phyloP scores from a whole-genome alignment of 2,329 filamentous ascomycete genomes.

The Tolypocladium cylindrosporum region DNA sequence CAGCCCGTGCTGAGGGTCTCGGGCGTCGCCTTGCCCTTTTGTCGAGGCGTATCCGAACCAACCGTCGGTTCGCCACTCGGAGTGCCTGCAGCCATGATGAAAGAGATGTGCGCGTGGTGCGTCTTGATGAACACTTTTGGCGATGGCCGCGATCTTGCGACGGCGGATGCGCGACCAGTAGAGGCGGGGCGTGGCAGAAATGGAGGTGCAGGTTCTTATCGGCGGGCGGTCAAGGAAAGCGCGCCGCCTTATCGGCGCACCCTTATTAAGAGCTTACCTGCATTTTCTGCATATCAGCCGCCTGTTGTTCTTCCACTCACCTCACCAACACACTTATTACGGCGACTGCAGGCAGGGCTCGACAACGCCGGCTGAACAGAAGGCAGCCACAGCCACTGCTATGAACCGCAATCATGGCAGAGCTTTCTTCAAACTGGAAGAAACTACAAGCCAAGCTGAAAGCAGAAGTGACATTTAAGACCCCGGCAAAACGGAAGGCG shows the following conservation, averaged over 20 bases:
- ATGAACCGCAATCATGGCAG: conserved; percentile 20
- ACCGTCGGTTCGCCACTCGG: conserved; percentile 42
- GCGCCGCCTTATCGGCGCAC: background rate
- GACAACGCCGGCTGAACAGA: background rate
- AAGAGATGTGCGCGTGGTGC: conserved; percentile 7
- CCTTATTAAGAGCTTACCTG: background rate
- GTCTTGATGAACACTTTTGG: conserved; percentile 13
- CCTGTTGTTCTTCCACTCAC: background rate
- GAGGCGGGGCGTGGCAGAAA: background rate
- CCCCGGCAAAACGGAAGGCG: conserved; percentile 33
- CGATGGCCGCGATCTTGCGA: background rate
- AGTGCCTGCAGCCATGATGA: conserved; percentile 44
- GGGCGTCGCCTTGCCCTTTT: conserved; percentile 76
- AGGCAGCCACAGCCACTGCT: background rate
- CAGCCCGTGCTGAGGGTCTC: conserved; percentile 61
- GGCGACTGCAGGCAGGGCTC: background rate
- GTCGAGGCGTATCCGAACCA: conserved; percentile 45
- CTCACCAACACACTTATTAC: background rate
- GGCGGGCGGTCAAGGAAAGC: background rate
- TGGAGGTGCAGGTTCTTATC: background rate
- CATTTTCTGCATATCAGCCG: background rate
- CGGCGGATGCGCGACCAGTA: background rate
- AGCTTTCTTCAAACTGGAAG: conserved; percentile 67
- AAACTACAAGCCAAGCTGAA: conserved; percentile 57
- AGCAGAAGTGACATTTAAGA: conserved; percentile 27